Conservation (phyloP, 371 early-diverging fungal genomes). For the Encephalitozoon intestinalis region DNA sequence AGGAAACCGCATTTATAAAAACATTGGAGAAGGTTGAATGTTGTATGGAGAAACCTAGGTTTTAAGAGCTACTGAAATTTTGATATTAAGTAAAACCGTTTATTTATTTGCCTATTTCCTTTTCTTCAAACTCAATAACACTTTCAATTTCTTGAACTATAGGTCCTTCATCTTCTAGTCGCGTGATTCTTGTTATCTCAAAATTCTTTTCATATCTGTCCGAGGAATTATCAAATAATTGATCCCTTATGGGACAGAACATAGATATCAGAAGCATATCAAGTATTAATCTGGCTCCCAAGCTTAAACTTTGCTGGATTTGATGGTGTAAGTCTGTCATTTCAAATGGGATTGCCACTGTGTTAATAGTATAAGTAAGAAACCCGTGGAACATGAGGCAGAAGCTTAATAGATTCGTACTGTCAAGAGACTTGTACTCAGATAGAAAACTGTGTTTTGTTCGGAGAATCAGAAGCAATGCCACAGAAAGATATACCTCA, state of each 20-base stretch:
- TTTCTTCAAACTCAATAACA: constrained; percentile 6
- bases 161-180: neutral
- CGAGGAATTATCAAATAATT: constrained; percentile 16
- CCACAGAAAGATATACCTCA: constrained; percentile 30
- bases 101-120: constrained; percentile 12
- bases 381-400: constrained; percentile 15
- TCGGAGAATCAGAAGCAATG: constrained; percentile 11
- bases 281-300: constrained; percentile 9
- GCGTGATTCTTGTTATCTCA: constrained; percentile 4
- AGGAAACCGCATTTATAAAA: neutral
- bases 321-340: neutral
- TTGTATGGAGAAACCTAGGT: neutral
- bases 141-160: constrained; percentile 12
- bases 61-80: neutral
- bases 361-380: constrained; percentile 24
- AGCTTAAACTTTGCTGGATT: constrained; percentile 18
- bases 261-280: constrained; percentile 22
- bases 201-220: neutral
- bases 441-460: constrained; percentile 22
- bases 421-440: constrained; percentile 31
- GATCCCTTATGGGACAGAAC: constrained; percentile 23
- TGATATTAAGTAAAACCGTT: neutral
- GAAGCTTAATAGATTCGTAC: constrained; percentile 15
- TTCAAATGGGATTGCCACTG: constrained; percentile 15
- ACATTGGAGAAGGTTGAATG: neutral